phyloP scores from a whole-genome alignment of 257 asterid genomes.

The Leptodermis oblonga region DNA sequence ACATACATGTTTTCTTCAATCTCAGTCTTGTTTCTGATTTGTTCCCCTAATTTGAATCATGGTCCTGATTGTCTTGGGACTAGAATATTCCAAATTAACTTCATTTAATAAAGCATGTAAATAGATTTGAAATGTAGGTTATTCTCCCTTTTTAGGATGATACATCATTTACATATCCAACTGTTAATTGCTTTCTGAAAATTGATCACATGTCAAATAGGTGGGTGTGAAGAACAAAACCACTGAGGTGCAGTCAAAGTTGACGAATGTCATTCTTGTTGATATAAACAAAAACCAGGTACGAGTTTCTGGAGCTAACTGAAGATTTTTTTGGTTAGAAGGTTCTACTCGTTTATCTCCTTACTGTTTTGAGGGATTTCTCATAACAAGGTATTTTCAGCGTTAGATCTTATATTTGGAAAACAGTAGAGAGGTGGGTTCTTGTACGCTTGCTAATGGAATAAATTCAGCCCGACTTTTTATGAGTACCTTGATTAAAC shows the following conservation, averaged over 20 bases:
- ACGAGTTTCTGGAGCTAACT: constrained; percentile 12
- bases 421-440: not conserved
- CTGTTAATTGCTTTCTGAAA: constrained; percentile 1
- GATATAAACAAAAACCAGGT: constrained; percentile 97
- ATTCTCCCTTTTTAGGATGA: not conserved
- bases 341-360: not conserved
- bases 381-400: not conserved
- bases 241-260: constrained; percentile 79
- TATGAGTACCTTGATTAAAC: not conserved
- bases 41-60: not conserved
- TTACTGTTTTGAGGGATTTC: not conserved
- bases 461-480: not conserved
- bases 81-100: too few species aligned
- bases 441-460: not conserved
- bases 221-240: constrained; percentile 91
- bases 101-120: not conserved
- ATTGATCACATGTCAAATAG: constrained; percentile 44
- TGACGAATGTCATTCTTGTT: constrained; percentile 65
- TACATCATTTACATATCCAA: not conserved
- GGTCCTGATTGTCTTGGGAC: constrained; percentile 1
- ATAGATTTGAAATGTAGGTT: not conserved
- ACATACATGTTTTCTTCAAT: not conserved
- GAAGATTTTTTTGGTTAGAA: constrained; percentile 4
- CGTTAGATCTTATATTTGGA: not conserved
- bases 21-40: not conserved